Evolutionary conservation across 2,329 filamentous ascomycete species (phyloP).

Genomic region (Cladophialophora exuberans): DNA sequence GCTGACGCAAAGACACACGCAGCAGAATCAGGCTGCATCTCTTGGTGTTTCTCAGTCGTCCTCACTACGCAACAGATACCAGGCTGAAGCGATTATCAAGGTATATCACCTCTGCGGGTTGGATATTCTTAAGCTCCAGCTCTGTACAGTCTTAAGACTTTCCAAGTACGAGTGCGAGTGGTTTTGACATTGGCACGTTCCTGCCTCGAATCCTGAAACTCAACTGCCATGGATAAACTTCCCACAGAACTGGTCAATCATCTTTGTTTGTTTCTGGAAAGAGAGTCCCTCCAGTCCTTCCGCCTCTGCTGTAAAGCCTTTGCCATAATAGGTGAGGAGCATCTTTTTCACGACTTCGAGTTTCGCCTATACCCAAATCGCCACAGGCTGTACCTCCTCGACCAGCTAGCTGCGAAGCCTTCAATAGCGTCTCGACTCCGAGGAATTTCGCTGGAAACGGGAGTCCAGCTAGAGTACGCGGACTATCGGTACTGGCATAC

Average conservation of each 20-base stretch:
- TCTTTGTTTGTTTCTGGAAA: conserved; percentile 23
- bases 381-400: conserved; percentile 21
- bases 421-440: conserved; percentile 23
- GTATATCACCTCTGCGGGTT: no score
- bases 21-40: not conserved
- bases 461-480: conserved; percentile 28
- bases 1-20: conserved; percentile 6
- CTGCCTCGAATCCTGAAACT: not conserved
- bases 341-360: conserved; percentile 29
- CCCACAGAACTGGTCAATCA: conserved; percentile 22
- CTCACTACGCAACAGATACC: not conserved
- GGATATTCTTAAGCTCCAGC: no score
- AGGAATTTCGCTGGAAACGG: conserved; percentile 23
- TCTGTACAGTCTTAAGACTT: no score
- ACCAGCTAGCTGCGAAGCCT: conserved; percentile 18
- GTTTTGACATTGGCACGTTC: not conserved
- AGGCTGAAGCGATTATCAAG: conserved; percentile 11
- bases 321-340: conserved; percentile 17
- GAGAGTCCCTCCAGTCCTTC: conserved; percentile 18
- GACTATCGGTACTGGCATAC: conserved; percentile 30
- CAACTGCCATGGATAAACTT: conserved; percentile 21
- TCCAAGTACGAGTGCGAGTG: not conserved
- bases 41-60: not conserved
- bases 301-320: conserved; percentile 25
- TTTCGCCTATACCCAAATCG: conserved; percentile 27